Evolutionary conservation across 2,329 filamentous ascomycete genomes (phyloP).

Genomic region (Colletotrichum limetticola): DNA sequence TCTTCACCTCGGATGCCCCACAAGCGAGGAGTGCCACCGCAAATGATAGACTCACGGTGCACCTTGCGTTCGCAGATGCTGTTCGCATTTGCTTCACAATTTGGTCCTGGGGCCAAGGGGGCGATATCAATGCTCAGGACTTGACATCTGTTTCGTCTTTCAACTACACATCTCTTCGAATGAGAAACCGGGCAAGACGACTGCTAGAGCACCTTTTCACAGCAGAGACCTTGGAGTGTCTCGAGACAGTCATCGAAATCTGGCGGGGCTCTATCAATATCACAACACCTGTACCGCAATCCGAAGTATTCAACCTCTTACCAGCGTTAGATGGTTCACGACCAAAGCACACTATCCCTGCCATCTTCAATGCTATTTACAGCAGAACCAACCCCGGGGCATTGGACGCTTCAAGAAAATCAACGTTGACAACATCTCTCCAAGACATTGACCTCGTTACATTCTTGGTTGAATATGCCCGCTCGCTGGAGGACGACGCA

Average conservation of each 20-base stretch:
- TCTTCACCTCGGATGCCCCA: slow-evolving; percentile 82
- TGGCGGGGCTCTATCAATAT: slow-evolving; percentile 72
- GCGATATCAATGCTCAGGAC: slow-evolving; percentile 70
- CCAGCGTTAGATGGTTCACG: slow-evolving; percentile 92
- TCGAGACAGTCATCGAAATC: slow-evolving; percentile 89
- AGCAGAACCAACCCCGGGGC: slow-evolving; percentile 88
- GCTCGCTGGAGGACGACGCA: slow-evolving; percentile 92
- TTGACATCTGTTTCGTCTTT: slow-evolving; percentile 81
- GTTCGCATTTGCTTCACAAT: slow-evolving; percentile 92
- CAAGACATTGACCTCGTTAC: slow-evolving; percentile 85
- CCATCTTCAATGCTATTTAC: slow-evolving; percentile 95
- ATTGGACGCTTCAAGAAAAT: slow-evolving; percentile 82
- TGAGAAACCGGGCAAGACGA: slow-evolving; percentile 88
- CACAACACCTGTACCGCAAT: slow-evolving; percentile 60
- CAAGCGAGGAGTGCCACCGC: slow-evolving; percentile 87
- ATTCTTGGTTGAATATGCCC: slow-evolving; percentile 91
- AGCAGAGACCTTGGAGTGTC: slow-evolving; percentile 90
- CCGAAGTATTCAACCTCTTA: slow-evolving; percentile 83
- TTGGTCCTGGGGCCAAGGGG: slow-evolving; percentile 89
- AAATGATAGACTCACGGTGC: slow-evolving; percentile 91
- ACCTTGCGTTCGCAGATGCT: slow-evolving; percentile 96
- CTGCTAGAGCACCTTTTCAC: slow-evolving; percentile 93
- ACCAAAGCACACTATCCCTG: slow-evolving; percentile 91
- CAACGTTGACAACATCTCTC: slow-evolving; percentile 86
- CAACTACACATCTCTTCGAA: slow-evolving; percentile 87